These are phyloP conservation scores for Pythium vanterpoolii DNA, from an alignment of 352 stramenopile species.

Conservation along the genomic window DNA sequence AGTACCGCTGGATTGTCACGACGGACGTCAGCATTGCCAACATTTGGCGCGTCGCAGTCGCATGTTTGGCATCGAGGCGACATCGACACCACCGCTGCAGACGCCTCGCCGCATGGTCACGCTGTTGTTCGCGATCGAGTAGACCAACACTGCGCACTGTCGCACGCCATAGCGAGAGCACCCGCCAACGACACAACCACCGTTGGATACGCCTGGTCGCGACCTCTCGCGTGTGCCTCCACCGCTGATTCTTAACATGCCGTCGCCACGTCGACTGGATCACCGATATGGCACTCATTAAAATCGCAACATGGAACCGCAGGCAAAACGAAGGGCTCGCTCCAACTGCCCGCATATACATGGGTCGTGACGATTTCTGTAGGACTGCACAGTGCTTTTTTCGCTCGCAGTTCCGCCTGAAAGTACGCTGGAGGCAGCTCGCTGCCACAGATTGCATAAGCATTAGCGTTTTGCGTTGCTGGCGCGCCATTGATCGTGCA, in stretches of 20 bases:
- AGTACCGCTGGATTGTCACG: slow-evolving; percentile 39
- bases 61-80: slow-evolving; percentile 7
- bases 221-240: slow-evolving; percentile 1
- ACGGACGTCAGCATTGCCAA: slow-evolving; percentile 24
- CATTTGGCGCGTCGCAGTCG: slow-evolving; percentile 20
- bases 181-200: slow-evolving; percentile 1
- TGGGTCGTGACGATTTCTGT: slow-evolving; percentile 31
- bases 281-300: slow-evolving; percentile 35
- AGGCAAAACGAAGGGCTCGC: slow-evolving; percentile 29
- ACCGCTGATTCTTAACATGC: slow-evolving; percentile 22
- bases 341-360: slow-evolving; percentile 42
- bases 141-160: neutral
- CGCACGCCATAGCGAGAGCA: slow-evolving; percentile 8
- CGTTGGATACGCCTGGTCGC: slow-evolving; percentile 9
- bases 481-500: slow-evolving; percentile 13
- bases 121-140: neutral
- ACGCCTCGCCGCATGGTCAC: neutral
- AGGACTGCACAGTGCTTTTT: slow-evolving; percentile 30
- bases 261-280: slow-evolving; percentile 54
- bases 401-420: slow-evolving; percentile 28
- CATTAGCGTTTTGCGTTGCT: slow-evolving; percentile 25
- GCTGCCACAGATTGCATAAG: slow-evolving; percentile 35
- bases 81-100: slow-evolving; percentile 1
- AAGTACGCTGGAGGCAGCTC: slow-evolving; percentile 49
- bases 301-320: slow-evolving; percentile 34